Base-by-base conservation (phyloP, 2,329 filamentous ascomycete genomes). In the Harringtonia aguacate region DNA sequence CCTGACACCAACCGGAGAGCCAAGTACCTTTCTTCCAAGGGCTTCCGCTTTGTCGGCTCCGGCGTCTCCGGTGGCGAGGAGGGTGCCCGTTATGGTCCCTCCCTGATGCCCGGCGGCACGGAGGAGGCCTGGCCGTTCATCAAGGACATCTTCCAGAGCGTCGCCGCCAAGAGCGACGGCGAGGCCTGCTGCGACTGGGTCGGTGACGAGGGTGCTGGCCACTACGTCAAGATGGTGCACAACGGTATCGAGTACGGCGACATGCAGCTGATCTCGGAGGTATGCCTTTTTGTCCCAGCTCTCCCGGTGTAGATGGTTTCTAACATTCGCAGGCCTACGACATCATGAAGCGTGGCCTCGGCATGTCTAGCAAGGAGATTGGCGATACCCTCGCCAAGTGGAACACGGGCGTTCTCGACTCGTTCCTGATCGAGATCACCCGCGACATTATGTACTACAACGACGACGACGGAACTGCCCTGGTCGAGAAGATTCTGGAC, bases 161-260 rank as follows among this genome's bases (percentile, higher is more conserved):
- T 98, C 64, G 79, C 92, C 52, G 92, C 92, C 68, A 97, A 98
- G 81, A 94, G 86, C 68, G 90, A 95, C 61, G 83, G 82, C 60
- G 92, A 98, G 78, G 73, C 92, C 54, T 98, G 92, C 81, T 98
- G 92, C 65, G 92, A 98, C 71, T 98, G 92, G 92, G 92, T 98
- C 59, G 92, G 92, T 73, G 92, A 97, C 71, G 88, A 97, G 69
- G 92, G 92, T 80, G 86, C 92, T 71, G 92, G 92, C 59, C 92
- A 98, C 82, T 98, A 95, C 77, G 90, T 98, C 76, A 98, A 98
- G 86, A 98, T 98, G 92, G 92, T 98, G 52, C 92, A 98, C 84
- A 98, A 98, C 73, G 92, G 92, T 79, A 98, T 98, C 60, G 92
- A 98, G 75, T 98, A 98, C 67, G 92, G 92, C 81, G 92, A 98